Evolutionary conservation across 2,329 filamentous ascomycete genomes (phyloP).

Genomic region (Waltergamsia citrina): DNA sequence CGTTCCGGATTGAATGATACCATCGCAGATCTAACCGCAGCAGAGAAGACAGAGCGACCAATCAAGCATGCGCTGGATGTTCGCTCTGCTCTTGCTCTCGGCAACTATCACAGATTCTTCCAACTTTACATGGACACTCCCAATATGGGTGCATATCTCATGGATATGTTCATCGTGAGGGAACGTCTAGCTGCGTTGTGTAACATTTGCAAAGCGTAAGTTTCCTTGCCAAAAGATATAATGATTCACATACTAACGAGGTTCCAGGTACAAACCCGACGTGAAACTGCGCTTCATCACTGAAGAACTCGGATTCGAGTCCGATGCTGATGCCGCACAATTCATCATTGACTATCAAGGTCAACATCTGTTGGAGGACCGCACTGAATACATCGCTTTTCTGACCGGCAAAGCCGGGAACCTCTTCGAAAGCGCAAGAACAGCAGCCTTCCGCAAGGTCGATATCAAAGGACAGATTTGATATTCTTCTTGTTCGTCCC

Average conservation of each 20-base stretch:
- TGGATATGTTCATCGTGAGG: slow-evolving; percentile 97
- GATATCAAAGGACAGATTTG: slow-evolving; percentile 97
- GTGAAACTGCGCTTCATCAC: slow-evolving; percentile 86
- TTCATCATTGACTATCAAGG: slow-evolving; percentile 80
- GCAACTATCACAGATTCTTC: slow-evolving; percentile 98
- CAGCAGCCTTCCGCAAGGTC: slow-evolving; percentile 71
- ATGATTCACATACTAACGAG: slow-evolving; percentile 37
- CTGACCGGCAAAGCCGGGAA: slow-evolving; percentile 62
- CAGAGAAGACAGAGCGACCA: slow-evolving; percentile 79
- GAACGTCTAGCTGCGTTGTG: slow-evolving; percentile 86
- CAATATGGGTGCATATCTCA: slow-evolving; percentile 95
- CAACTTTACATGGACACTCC: slow-evolving; percentile 88
- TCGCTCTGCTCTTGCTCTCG: slow-evolving; percentile 81
- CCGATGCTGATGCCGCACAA: slow-evolving; percentile 79
- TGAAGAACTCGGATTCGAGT: slow-evolving; percentile 92
- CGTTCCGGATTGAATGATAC: slow-evolving; percentile 96
- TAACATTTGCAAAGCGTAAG: slow-evolving; percentile 92
- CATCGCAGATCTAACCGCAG: slow-evolving; percentile 94
- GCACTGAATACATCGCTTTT: slow-evolving; percentile 63
- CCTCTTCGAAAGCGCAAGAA: slow-evolving; percentile 66
- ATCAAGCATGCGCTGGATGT: slow-evolving; percentile 90
- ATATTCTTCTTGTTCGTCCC: slow-evolving; percentile 17
- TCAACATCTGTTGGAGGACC: slow-evolving; percentile 68
- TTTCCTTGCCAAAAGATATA: slow-evolving; percentile 12
- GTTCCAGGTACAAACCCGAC: slow-evolving; percentile 76